Conservation (phyloP, 2,329 filamentous ascomycete genomes). For the Alternaria tenuissima region DNA sequence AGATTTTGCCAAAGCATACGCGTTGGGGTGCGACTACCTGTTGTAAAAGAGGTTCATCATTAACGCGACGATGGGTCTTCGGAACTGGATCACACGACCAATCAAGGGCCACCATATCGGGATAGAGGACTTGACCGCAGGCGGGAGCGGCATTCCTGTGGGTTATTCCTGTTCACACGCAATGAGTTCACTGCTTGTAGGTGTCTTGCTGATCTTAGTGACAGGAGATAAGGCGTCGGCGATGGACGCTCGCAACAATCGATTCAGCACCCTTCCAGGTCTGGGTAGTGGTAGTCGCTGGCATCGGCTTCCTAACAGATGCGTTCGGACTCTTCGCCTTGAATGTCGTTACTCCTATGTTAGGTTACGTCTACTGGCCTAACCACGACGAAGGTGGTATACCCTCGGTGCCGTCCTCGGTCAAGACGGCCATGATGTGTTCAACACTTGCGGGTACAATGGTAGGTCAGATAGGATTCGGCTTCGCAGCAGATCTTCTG, state of each 20-base stretch:
- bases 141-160: slow-evolving; percentile 45
- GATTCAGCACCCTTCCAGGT: slow-evolving; percentile 44
- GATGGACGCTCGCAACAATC: slow-evolving; percentile 47
- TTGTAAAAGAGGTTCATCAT: neutral
- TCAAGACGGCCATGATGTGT: slow-evolving; percentile 51
- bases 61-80: slow-evolving; percentile 34
- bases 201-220: neutral
- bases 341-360: slow-evolving; percentile 52
- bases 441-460: slow-evolving; percentile 52
- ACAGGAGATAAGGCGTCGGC: slow-evolving; percentile 36
- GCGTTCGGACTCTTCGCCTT: slow-evolving; percentile 52
- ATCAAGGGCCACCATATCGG: slow-evolving; percentile 42
- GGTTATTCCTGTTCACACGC: neutral
- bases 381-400: slow-evolving; percentile 31
- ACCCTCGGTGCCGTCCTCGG: slow-evolving; percentile 36
- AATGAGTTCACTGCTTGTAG: neutral
- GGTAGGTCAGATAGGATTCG: slow-evolving; percentile 51
- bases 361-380: slow-evolving; percentile 52
- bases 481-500: slow-evolving; percentile 49
- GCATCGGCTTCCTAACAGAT: slow-evolving; percentile 53
- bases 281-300: slow-evolving; percentile 52
- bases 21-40: neutral
- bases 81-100: slow-evolving; percentile 42
- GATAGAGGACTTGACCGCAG: slow-evolving; percentile 42
- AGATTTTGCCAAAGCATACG: neutral